A percentile compares a stretch with the other conserved stretches of the same genome.
Conservation (phyloP, 2,329 filamentous ascomycete genomes). For the Bretziella fagacearum region DNA sequence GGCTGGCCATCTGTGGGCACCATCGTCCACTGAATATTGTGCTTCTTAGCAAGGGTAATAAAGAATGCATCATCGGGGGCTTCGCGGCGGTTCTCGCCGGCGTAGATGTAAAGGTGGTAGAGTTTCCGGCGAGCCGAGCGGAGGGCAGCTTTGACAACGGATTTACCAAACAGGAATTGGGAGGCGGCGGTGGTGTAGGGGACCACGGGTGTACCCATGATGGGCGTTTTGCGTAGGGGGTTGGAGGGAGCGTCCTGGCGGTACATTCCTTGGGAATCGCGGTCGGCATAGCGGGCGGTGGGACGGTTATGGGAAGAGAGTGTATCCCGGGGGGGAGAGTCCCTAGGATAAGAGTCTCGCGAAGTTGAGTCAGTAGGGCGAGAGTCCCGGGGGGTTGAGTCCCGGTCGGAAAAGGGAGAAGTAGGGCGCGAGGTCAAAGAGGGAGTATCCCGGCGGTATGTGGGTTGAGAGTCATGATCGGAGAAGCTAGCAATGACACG, state of each 20-base stretch:
- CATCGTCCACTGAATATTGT: constrained; percentile 37
- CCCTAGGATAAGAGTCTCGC: background rate
- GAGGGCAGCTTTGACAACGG: constrained; percentile 65
- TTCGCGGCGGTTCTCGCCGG: constrained; percentile 36
- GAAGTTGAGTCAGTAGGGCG: too few relatives aligned
- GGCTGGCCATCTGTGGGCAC: constrained; percentile 45
- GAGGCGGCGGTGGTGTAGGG: constrained; percentile 67
- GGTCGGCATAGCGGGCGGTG: background rate
- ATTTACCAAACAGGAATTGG: constrained; percentile 77
- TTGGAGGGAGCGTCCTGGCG: background rate
- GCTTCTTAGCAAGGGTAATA: constrained; percentile 29
- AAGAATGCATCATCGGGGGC: constrained; percentile 29
- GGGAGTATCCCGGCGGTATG: too few relatives aligned
- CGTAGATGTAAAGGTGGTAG: constrained; percentile 70
- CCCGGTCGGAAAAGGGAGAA: too few relatives aligned
- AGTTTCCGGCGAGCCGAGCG: constrained; percentile 48
- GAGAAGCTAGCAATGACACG: too few relatives aligned
- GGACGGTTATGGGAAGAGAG: background rate
- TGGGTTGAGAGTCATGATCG: too few relatives aligned
- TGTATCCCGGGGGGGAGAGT: background rate
- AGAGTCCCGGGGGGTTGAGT: too few relatives aligned
- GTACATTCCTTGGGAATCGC: background rate
- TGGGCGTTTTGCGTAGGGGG: constrained; percentile 1
- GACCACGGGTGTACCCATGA: constrained; percentile 12
- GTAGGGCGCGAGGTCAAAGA: too few relatives aligned